phyloP scores from a whole-genome alignment of 2,329 filamentous ascomycete genomes.

The Fusarium sp. region DNA sequence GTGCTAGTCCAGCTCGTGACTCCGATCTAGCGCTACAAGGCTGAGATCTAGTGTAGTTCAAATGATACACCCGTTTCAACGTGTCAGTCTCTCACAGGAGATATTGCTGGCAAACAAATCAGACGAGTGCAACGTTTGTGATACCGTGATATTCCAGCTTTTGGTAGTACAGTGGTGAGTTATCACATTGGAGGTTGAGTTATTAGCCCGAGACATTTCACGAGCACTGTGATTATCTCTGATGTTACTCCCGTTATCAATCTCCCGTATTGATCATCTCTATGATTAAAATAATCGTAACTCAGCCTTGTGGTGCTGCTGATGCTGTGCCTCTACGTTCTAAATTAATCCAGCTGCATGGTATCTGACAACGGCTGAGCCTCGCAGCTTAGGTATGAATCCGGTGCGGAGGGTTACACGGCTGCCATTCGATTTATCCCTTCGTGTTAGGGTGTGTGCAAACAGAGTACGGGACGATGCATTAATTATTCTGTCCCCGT shows the following conservation, averaged over 20 bases:
- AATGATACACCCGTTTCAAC: constrained; percentile 27
- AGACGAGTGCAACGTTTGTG: constrained; percentile 19
- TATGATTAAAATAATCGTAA: constrained; percentile 1
- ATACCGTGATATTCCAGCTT: constrained; percentile 1
- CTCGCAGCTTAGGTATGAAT: constrained; percentile 36
- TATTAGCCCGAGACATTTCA: constrained; percentile 7
- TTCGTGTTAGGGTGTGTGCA: neutral
- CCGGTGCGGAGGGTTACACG: constrained; percentile 24
- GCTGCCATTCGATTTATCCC: constrained; percentile 5
- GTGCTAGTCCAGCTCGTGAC: constrained; percentile 15
- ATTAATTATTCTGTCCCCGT: too few species aligned
- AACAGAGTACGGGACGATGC: neutral
- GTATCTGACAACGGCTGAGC: constrained; percentile 10
- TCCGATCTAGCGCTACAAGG: constrained; percentile 13
- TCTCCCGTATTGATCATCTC: neutral
- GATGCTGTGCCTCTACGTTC: constrained; percentile 15
- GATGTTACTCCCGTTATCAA: neutral
- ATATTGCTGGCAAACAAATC: constrained; percentile 20
- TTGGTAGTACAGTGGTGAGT: neutral
- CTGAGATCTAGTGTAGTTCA: constrained; percentile 12
- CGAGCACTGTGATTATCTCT: neutral
- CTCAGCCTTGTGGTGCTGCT: constrained; percentile 30
- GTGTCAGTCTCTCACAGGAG: constrained; percentile 27
- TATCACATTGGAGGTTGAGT: neutral
- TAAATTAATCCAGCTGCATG: constrained; percentile 11